phyloP scores from a whole-genome alignment of 306 rosid genomes.

The Quercus berberidifolia region DNA sequence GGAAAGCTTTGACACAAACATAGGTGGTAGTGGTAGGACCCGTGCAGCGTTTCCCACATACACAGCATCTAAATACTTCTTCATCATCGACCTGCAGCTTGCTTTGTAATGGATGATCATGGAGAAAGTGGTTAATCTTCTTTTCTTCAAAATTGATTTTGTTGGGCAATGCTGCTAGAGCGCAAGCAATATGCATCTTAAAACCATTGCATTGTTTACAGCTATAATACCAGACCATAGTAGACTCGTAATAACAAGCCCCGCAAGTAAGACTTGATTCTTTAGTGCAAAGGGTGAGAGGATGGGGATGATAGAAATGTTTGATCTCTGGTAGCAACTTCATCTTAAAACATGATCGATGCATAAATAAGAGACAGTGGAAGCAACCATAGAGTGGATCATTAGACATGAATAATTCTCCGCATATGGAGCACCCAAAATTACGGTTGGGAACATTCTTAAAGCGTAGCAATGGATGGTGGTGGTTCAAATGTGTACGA shows the following conservation, averaged over 20 bases:
- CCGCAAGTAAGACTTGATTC: background rate
- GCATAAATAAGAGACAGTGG: background rate
- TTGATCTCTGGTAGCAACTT: background rate
- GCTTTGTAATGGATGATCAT: background rate
- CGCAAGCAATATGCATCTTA: background rate
- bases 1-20: background rate
- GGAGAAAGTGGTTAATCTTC: background rate
- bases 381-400: background rate
- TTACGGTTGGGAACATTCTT: background rate
- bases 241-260: background rate
- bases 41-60: background rate
- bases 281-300: background rate
- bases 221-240: background rate
- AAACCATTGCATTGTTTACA: background rate
- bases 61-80: background rate
- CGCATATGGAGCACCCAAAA: no score
- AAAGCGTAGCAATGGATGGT: background rate
- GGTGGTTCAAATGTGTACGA: background rate
- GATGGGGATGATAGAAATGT: background rate
- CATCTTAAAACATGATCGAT: background rate
- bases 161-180: background rate
- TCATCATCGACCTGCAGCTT: background rate
- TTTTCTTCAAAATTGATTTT: no score
- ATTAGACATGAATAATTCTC: background rate
- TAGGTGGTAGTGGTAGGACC: background rate